Evolutionary conservation across 495 filamentous ascomycete genomes (phyloP), one percentile per base, ranked within the genome.

Genomic region (Lichenothelia convexa): DNA sequence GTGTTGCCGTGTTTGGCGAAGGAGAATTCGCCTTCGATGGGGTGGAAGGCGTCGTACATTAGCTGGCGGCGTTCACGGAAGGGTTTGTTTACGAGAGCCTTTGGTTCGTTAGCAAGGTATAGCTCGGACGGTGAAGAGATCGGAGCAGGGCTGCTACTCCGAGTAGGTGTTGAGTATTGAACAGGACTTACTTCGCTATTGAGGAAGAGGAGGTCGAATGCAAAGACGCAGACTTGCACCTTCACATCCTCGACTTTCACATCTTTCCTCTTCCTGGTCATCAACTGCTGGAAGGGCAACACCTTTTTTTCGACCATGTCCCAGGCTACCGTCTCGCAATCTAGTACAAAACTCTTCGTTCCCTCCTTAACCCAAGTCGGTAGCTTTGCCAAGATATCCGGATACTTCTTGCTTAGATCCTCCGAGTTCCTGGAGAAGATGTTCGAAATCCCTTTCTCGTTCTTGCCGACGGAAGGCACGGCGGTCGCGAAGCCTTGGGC

Each of bases 321-420:
- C 91, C 91, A 97, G 2, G 79, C 89, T n/a, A 95, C 91, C 0
- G 86, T 92, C 60, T 97, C 89, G 58, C 91, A 95, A 53, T 97
- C 89, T 5, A 97, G 61, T 3, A 97, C 91, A 49, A 97, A 97
- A 46, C 82, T 92, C 56, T 80, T 77, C 13, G 89, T 89, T 17
- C 72, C 85, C 0, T 70, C 57, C 48, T 91, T 93, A 41, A 97
- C 72, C 89, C 89, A 97, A 2, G 66, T 73, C 23, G 78, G 61
- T 4, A 97, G 70, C 51, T 86, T 93, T 5, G 64, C 78, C 11
- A 97, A 65, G 24, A 97, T 79, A 60, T 97, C 89, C 0, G 89
- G 89, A 49, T 97, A 97, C 44, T 97, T 97, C 59, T 91, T 92
- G 3, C 81, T 91, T 21, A 97, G 51, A 48, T 97, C 87, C 53